Conservation (phyloP, 805 yeast genomes). For the Suhomyces sp. region DNA sequence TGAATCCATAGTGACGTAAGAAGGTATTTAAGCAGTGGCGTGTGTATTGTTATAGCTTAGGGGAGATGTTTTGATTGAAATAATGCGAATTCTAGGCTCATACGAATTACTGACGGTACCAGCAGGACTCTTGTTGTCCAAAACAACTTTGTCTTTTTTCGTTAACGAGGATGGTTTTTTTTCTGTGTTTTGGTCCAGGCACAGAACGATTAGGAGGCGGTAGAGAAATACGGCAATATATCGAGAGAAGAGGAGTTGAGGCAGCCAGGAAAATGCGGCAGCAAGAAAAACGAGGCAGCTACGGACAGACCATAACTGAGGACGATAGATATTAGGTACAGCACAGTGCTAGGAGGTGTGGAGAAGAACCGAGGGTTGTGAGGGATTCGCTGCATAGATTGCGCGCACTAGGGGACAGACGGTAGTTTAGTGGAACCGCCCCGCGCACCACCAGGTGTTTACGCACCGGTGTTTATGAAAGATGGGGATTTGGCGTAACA, state of each 20-base stretch:
- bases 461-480: not conserved
- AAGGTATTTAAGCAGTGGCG: not conserved
- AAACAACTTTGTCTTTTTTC: not conserved
- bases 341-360: no score
- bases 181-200: constrained; percentile 1
- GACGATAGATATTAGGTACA: no score
- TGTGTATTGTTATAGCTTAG: not conserved
- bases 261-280: not conserved
- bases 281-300: not conserved
- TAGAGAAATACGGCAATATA: not conserved
- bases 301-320: not conserved
- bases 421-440: not conserved
- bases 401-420: not conserved
- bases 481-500: not conserved
- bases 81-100: not conserved
- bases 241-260: not conserved
- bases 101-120: not conserved
- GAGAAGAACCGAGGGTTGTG: not conserved
- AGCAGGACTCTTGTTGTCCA: not conserved
- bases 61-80: not conserved
- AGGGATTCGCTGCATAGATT: not conserved
- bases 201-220: not conserved
- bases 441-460: not conserved
- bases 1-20: not conserved
- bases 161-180: not conserved